phyloP scores from a whole-genome alignment of 768 basidiomycete species.

The Amanita pseudoporphyria region DNA sequence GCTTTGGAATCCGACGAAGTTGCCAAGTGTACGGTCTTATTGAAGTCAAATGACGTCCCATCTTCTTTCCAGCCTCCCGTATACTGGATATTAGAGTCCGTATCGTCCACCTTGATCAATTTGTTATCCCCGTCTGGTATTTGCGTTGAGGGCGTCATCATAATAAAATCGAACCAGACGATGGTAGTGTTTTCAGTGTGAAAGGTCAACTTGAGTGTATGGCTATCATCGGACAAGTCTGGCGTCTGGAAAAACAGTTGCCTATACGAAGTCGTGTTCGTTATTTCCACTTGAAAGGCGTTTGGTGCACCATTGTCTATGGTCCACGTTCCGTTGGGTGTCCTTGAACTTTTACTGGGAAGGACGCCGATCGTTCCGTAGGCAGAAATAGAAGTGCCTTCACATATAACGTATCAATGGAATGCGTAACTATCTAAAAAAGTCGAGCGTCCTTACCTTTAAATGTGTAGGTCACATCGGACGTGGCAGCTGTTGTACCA shows the following conservation, averaged over 20 bases:
- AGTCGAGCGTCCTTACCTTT: neutral
- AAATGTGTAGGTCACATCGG: neutral
- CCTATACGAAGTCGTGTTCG: neutral
- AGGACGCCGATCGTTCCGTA: neutral
- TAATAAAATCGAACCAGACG: neutral
- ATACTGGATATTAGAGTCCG: neutral
- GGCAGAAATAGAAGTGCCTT: neutral
- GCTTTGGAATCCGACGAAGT: neutral
- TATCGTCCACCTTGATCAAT: neutral
- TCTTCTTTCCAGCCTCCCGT: neutral
- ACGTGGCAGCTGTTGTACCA: neutral
- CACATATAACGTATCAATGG: neutral
- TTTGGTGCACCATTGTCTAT: neutral
- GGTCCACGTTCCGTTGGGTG: neutral
- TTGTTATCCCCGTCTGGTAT: neutral
- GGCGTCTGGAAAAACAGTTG: slow-evolving; percentile 1
- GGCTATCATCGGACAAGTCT: neutral
- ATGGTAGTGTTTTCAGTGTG: neutral
- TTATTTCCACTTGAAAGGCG: neutral
- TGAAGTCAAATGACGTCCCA: neutral
- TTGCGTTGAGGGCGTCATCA: neutral
- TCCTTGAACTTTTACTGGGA: neutral
- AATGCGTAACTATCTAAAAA: neutral
- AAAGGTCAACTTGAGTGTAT: neutral
- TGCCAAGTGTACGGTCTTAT: neutral